Evolutionary conservation across 2,329 filamentous ascomycete species (phyloP).

Genomic region (Tolypocladium ophioglossoides): DNA sequence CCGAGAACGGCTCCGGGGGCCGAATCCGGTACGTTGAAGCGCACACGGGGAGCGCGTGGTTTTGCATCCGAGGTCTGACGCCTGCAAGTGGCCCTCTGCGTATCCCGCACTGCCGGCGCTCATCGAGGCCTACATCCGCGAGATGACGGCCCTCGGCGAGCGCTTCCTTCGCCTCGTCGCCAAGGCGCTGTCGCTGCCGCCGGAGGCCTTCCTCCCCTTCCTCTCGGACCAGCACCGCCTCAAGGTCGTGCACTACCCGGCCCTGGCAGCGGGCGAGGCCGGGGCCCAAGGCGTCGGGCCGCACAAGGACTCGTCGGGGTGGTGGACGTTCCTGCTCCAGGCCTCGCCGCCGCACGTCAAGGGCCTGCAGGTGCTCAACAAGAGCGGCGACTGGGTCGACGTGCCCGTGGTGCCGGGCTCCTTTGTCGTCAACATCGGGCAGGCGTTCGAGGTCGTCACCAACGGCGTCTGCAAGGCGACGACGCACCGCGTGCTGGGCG

Average conservation of each 20-base stretch:
- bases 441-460: conserved; percentile 47
- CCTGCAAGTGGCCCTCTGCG: not conserved
- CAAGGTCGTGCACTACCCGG: not conserved
- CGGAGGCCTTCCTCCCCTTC: conserved; percentile 36
- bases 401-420: conserved; percentile 35
- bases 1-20: conserved; percentile 33
- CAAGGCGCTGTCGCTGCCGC: conserved; percentile 38
- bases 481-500: conserved; percentile 30
- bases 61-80: not conserved
- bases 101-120: not conserved
- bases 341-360: conserved; percentile 32
- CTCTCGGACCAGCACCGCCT: not conserved
- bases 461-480: conserved; percentile 43
- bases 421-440: conserved; percentile 48
- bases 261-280: conserved; percentile 10
- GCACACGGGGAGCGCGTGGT: too few relatives aligned
- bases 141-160: conserved; percentile 38
- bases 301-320: conserved; percentile 49
- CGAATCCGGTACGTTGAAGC: conserved; percentile 30
- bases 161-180: conserved; percentile 46
- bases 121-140: conserved; percentile 35
- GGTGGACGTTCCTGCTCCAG: conserved; percentile 55
- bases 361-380: conserved; percentile 40
- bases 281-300: conserved; percentile 44
- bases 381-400: conserved; percentile 36